A percentile compares a stretch with the other conserved stretches of the same genome.
Evolutionary conservation across 1,284 basidiomycete genomes (phyloP).

Genomic region (Trametes sp.): DNA sequence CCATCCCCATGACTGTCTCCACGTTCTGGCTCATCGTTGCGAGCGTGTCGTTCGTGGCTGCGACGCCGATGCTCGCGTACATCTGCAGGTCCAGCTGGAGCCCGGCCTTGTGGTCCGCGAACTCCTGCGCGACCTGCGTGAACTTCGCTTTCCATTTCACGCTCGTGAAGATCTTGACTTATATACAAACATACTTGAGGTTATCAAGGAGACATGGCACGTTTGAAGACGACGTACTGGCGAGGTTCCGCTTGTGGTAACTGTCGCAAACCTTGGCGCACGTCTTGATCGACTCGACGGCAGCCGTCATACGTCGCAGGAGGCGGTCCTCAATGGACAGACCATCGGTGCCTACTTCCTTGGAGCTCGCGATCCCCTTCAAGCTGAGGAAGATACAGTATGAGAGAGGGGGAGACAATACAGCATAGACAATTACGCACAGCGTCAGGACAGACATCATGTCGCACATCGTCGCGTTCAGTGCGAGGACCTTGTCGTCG

Average conservation of each 20-base stretch:
- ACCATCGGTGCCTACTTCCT: conserved; percentile 22
- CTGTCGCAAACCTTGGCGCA: conserved; percentile 41
- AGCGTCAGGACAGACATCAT: conserved; percentile 50
- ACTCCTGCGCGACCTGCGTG: conserved; percentile 13
- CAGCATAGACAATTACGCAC: conserved; percentile 37
- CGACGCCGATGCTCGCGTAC: conserved; percentile 9
- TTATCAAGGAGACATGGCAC: too few species aligned
- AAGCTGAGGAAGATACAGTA: conserved; percentile 17
- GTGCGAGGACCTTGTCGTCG: conserved; percentile 47
- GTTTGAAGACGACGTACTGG: conserved; percentile 30
- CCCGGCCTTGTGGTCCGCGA: conserved; percentile 13
- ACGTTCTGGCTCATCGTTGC: not conserved
- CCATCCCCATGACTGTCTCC: conserved; percentile 16
- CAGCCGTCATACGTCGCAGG: conserved; percentile 22
- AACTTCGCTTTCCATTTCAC: conserved; percentile 20
- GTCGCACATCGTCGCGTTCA: conserved; percentile 51
- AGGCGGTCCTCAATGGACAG: conserved; percentile 32
- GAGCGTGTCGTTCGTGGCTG: not conserved
- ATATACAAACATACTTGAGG: too few species aligned
- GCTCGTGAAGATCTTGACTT: conserved; percentile 22
- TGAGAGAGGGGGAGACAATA: too few species aligned
- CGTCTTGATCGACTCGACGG: conserved; percentile 36
- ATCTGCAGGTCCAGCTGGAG: conserved; percentile 19
- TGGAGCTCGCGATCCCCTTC: conserved; percentile 19
- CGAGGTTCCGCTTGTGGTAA: conserved; percentile 37